phyloP scores from a whole-genome alignment of 2,329 filamentous ascomycete genomes.

The Aspergillus aculeatus region DNA sequence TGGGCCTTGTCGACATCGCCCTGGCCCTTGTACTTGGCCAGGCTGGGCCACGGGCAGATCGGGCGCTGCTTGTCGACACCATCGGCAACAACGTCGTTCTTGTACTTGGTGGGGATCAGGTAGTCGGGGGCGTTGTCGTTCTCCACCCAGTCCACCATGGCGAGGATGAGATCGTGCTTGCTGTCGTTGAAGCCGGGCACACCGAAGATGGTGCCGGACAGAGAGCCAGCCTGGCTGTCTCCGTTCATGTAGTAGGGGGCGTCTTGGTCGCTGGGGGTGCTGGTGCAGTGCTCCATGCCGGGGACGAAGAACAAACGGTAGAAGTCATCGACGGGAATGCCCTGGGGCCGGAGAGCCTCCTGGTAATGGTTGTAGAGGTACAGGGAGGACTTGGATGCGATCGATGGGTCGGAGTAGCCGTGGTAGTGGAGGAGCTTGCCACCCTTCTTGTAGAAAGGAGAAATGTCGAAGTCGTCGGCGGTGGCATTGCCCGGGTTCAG shows the following conservation, averaged over 20 bases:
- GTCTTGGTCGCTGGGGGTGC: slow-evolving; percentile 2
- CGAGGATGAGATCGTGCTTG: slow-evolving; percentile 19
- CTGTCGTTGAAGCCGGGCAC: slow-evolving; percentile 12
- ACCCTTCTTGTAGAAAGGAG: slow-evolving; percentile 11
- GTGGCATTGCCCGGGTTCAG: slow-evolving; percentile 14
- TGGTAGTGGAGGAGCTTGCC: slow-evolving; percentile 21
- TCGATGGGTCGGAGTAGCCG: slow-evolving; percentile 14
- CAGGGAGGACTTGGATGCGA: slow-evolving; percentile 16
- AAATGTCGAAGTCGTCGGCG: slow-evolving; percentile 14
- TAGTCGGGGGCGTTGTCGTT: slow-evolving; percentile 15
- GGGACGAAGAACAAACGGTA: slow-evolving; percentile 20
- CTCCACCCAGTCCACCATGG: slow-evolving; percentile 23
- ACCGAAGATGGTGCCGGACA: slow-evolving; percentile 4
- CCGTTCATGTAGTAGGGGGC: slow-evolving; percentile 11
- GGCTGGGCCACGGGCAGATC: not conserved
- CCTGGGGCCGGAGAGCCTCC: not conserved
- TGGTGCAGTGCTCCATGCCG: slow-evolving; percentile 16
- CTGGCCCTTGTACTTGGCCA: slow-evolving; percentile 6
- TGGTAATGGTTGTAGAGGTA: slow-evolving; percentile 9
- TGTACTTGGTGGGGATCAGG: slow-evolving; percentile 18
- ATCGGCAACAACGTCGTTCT: not conserved
- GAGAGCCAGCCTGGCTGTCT: slow-evolving; percentile 3
- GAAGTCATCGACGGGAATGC: slow-evolving; percentile 13
- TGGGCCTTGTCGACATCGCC: slow-evolving; percentile 2
- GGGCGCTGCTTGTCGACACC: slow-evolving; percentile 7